A percentile compares a stretch with the other conserved stretches of the same genome.
Conservation (phyloP, 805 yeast genomes). For the Metschnikowia vanudenii region DNA sequence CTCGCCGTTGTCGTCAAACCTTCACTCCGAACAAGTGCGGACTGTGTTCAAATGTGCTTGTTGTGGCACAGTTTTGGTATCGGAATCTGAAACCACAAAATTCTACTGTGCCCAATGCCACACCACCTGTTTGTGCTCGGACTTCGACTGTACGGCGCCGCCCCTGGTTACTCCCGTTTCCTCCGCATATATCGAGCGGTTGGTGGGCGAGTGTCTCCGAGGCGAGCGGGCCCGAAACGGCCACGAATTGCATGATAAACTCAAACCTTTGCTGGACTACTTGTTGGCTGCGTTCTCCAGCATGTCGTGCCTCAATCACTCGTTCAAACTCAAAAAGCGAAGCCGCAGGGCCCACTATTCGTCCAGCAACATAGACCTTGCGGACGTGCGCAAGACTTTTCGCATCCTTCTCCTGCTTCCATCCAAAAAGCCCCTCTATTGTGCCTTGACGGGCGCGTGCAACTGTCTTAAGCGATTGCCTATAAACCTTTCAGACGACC, state of each 20-base stretch:
- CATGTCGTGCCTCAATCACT: slow-evolving; percentile 46
- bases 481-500: slow-evolving; percentile 38
- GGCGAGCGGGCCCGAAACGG: slow-evolving; percentile 17
- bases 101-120: slow-evolving; percentile 65
- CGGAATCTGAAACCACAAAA: slow-evolving; percentile 26
- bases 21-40: slow-evolving; percentile 7
- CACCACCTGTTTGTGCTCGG: slow-evolving; percentile 40
- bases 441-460: slow-evolving; percentile 51
- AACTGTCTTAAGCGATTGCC: slow-evolving; percentile 48
- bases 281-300: slow-evolving; percentile 50
- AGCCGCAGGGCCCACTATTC: slow-evolving; percentile 38
- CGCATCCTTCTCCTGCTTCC: slow-evolving; percentile 49
- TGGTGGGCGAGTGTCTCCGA: slow-evolving; percentile 35
- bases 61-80: slow-evolving; percentile 37
- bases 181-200: slow-evolving; percentile 29
- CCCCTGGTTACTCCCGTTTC: slow-evolving; percentile 20
- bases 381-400: slow-evolving; percentile 49
- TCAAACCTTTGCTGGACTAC: slow-evolving; percentile 51
- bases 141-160: slow-evolving; percentile 7
- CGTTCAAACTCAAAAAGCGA: slow-evolving; percentile 43
- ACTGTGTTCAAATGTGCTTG: slow-evolving; percentile 34
- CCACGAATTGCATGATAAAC: slow-evolving; percentile 31
- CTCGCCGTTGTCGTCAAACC: slow-evolving; percentile 9
- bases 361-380: slow-evolving; percentile 48
- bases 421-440: slow-evolving; percentile 57